Evolutionary conservation across 2,329 filamentous ascomycete species (phyloP).

Genomic region (Aureobasidium uvarum): DNA sequence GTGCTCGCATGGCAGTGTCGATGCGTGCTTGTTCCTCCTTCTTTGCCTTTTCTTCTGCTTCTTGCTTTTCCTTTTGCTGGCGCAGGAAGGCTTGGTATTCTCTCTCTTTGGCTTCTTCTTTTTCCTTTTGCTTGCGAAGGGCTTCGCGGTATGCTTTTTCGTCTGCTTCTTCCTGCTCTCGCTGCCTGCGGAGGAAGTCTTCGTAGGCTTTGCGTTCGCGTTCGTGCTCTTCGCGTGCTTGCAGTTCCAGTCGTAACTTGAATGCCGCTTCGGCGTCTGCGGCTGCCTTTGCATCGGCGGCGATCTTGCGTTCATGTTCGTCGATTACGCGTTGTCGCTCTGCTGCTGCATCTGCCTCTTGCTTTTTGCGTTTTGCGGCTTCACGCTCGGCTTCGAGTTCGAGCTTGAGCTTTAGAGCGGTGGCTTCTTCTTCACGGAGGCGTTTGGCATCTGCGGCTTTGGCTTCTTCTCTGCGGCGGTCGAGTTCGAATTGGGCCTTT

Average conservation of each 20-base stretch:
- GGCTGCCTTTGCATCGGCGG: slow-evolving; percentile 6
- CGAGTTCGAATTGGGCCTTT: slow-evolving; percentile 35
- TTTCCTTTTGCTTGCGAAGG: slow-evolving; percentile 32
- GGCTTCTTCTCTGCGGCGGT: slow-evolving; percentile 30
- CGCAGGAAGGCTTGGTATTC: slow-evolving; percentile 42
- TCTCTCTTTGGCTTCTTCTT: slow-evolving; percentile 45
- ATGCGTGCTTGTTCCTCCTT: slow-evolving; percentile 44
- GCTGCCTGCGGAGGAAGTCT: slow-evolving; percentile 2
- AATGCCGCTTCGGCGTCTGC: slow-evolving; percentile 14
- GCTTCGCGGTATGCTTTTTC: slow-evolving; percentile 2
- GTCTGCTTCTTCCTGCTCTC: slow-evolving; percentile 30
- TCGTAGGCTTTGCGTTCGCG: slow-evolving; percentile 28
- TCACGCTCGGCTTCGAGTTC: slow-evolving; percentile 8
- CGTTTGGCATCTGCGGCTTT: slow-evolving; percentile 31
- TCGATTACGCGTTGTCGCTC: slow-evolving; percentile 41
- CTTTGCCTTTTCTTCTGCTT: slow-evolving; percentile 43
- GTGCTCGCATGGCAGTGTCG: slow-evolving; percentile 48
- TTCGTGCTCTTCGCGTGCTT: slow-evolving; percentile 18
- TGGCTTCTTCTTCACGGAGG: slow-evolving; percentile 42
- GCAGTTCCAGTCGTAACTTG: neutral
- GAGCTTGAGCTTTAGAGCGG: slow-evolving; percentile 32
- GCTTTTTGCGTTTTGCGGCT: slow-evolving; percentile 39
- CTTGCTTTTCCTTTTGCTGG: slow-evolving; percentile 45
- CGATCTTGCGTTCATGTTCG: slow-evolving; percentile 37
- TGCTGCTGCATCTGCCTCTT: slow-evolving; percentile 33